Evolutionary conservation across 2,329 filamentous ascomycete species (phyloP), one percentile per base, ranked within the genome.

Genomic region (Gliomastix tumulicola): DNA sequence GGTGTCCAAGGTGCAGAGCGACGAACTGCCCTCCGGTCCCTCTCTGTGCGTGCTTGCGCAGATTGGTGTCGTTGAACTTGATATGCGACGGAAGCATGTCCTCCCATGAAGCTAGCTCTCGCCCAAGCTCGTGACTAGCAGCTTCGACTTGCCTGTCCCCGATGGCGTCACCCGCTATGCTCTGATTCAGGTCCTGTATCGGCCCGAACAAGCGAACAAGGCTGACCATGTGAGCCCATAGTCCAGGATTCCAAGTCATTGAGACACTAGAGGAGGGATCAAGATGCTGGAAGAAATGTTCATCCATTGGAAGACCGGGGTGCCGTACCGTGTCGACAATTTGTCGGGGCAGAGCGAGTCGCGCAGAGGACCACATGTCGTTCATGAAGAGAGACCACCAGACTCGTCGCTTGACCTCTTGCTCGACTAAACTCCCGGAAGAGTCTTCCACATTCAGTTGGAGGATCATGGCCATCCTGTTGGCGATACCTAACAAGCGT

Each of bases 1-100:
- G 51, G 36, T 51, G 61, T 2, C 52, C 57, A 1, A 63, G 38
- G 35, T 63, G 59, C n/a, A 63, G 42, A 12, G 56, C 53, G 4
- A 63, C 44, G 19, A 63, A 61, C 0, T 49, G 41, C 0, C 56
- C 47, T 7, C 58, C 60, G 1, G 50, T 43, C 7, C 55, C 52
- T 11, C 33, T 37, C 15, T 31, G 11, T 16, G 27, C 20, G 13
- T 62, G 51, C 2, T 25, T 28, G 6, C 45, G 30, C 7, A 59
- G 40, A 22, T 51, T 59, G 17, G 39, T 15, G 1, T 22, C 20
- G 3, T 23, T 39, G 33, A 49, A 40, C 16, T 41, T 40, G 10
- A 30, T 20, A 3, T 41, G 34, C 0, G 10, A 4, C 0, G 48
- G 46, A 1, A 50, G 31, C 20, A 35, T 39, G n/a, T 36, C 20